Conservation (phyloP, 2,329 filamentous ascomycete genomes). For the Cercospora janseana region DNA sequence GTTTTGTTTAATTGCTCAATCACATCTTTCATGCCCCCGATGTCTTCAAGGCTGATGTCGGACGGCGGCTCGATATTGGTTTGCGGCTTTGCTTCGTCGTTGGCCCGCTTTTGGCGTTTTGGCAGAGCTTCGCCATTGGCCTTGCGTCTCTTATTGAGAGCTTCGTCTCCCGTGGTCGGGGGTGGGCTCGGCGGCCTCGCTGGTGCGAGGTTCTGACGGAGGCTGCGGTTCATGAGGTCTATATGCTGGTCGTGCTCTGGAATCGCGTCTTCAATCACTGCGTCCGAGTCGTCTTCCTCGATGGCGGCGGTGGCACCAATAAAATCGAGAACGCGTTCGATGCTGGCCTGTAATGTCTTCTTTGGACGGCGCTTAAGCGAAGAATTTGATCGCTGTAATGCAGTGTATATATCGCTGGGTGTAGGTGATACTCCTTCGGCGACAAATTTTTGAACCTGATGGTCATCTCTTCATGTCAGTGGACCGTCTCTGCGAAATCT, state of each 20-base stretch:
- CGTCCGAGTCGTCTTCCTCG: slow-evolving; percentile 54
- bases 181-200: slow-evolving; percentile 10
- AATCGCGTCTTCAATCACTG: slow-evolving; percentile 47
- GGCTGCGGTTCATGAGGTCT: slow-evolving; percentile 63
- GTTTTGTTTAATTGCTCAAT: slow-evolving; percentile 67
- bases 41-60: slow-evolving; percentile 65
- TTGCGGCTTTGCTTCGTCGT: slow-evolving; percentile 36
- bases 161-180: slow-evolving; percentile 31
- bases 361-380: slow-evolving; percentile 80
- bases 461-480: no score
- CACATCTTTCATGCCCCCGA: slow-evolving; percentile 74
- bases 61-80: slow-evolving; percentile 59
- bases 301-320: slow-evolving; percentile 65
- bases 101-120: slow-evolving; percentile 59
- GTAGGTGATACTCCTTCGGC: slow-evolving; percentile 29
- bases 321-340: slow-evolving; percentile 76
- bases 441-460: slow-evolving; percentile 28
- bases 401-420: slow-evolving; percentile 62
- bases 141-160: slow-evolving; percentile 52
- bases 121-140: slow-evolving; percentile 63
- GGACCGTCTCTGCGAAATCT: no score
- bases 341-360: slow-evolving; percentile 75
- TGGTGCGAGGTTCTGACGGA: slow-evolving; percentile 31
- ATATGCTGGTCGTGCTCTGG: slow-evolving; percentile 30
- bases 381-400: slow-evolving; percentile 82